Evolutionary conservation across 441 rosid genomes (phyloP).

Genomic region (Brassica hybrid): DNA sequence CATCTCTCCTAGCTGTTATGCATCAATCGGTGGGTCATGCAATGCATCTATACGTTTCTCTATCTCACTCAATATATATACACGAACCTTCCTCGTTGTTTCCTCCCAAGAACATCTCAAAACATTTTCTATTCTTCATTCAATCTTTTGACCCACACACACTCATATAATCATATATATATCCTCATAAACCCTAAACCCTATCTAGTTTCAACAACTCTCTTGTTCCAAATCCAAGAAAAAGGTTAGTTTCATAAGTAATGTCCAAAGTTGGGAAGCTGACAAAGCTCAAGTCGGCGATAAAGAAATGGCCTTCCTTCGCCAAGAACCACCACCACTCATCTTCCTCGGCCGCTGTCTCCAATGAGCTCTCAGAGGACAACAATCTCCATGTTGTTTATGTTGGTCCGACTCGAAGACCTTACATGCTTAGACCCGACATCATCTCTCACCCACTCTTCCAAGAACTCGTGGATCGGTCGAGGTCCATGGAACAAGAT

Average conservation of each 20-base stretch:
- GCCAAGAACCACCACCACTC: conserved; percentile 52
- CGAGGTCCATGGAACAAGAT: conserved; percentile 44
- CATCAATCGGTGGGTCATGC: conserved; percentile 69
- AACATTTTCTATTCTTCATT: conserved; percentile 23
- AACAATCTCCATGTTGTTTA: conserved; percentile 61
- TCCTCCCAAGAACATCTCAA: conserved; percentile 43
- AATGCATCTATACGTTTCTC: conserved; percentile 25
- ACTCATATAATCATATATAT: too few relatives aligned
- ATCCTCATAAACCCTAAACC: conserved; percentile 33
- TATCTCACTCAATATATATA: conserved; percentile 36
- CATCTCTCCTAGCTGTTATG: conserved; percentile 66
- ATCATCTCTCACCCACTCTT: conserved; percentile 76
- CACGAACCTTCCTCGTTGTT: conserved; percentile 46
- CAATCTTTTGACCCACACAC: conserved; percentile 18
- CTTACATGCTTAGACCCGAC: conserved; percentile 60
- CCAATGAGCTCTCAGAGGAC: conserved; percentile 26
- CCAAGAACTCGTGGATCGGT: conserved; percentile 69
- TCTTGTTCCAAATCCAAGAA: conserved; percentile 9
- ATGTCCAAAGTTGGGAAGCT: conserved; percentile 82
- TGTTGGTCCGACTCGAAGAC: conserved; percentile 84
- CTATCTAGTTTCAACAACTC: conserved; percentile 23
- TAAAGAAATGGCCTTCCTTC: conserved; percentile 81
- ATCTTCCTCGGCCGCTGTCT: conserved; percentile 43
- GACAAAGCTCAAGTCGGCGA: conserved; percentile 86
- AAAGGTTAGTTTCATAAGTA: not conserved